Evolutionary conservation across 176 grass and related monocot species (phyloP).

Genomic region (Raddia guianensis): DNA sequence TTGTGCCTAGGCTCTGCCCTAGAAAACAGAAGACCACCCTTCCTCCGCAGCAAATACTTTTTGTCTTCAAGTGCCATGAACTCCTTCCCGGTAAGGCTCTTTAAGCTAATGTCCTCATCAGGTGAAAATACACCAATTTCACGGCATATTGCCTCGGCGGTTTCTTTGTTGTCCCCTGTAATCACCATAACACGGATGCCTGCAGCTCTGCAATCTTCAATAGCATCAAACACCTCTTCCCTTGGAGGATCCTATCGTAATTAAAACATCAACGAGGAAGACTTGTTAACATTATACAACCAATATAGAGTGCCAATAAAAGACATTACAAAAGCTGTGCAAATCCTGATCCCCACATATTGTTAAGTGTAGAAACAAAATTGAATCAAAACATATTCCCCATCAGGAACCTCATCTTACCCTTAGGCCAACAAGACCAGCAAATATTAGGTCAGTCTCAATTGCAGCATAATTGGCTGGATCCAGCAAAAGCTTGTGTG

Average conservation of each 20-base stretch:
- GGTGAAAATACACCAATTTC: conserved; percentile 89
- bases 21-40: conserved; percentile 89
- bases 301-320: not conserved
- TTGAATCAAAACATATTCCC: not conserved
- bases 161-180: conserved; percentile 99
- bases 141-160: conserved; percentile 93
- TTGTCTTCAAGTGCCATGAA: conserved; percentile 86
- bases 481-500: conserved; percentile 92
- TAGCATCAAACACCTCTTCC: conserved; percentile 86
- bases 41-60: conserved; percentile 63
- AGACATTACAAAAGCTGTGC: not conserved
- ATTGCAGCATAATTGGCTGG: conserved; percentile 87
- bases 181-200: conserved; percentile 98
- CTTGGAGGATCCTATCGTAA: conserved; percentile 88
- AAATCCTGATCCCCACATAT: not conserved
- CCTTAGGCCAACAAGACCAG: conserved; percentile 82
- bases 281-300: not conserved
- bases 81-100: conserved; percentile 80
- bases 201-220: conserved; percentile 96
- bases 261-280: conserved; percentile 31
- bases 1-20: conserved; percentile 97
- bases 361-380: not conserved
- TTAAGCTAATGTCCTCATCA: conserved; percentile 76
- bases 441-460: conserved; percentile 79
- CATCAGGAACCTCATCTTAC: conserved; percentile 44